Evolutionary conservation across 306 rosid species (phyloP).

Genomic region (Boehmeria nivea): DNA sequence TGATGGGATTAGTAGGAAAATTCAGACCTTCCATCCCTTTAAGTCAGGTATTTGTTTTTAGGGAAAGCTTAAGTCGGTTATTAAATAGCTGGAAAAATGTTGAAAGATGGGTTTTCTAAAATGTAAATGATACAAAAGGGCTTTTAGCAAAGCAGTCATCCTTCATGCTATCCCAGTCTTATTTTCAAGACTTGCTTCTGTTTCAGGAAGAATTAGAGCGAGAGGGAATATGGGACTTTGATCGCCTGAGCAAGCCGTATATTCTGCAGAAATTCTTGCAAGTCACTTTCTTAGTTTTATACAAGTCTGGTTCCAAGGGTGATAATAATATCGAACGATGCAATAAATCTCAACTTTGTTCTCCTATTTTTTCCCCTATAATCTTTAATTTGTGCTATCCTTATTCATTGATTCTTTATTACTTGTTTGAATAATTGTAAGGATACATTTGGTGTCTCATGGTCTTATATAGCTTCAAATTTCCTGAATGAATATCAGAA

Average conservation of each 20-base stretch:
- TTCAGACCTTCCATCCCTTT: constrained; percentile 95
- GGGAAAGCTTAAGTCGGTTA: constrained; percentile 52
- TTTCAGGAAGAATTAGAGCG: constrained; percentile 88
- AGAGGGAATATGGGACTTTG: constrained; percentile 95
- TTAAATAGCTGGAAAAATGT: constrained; percentile 8
- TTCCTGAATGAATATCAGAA: constrained; percentile 67
- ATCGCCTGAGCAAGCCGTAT: constrained; percentile 81
- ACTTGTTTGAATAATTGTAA: constrained; percentile 29
- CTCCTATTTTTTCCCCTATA: not conserved
- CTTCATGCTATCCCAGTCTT: constrained; percentile 11
- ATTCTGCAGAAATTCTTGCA: constrained; percentile 60
- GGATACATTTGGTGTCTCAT: constrained; percentile 74
- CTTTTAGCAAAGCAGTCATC: too few species aligned
- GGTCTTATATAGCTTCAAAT: constrained; percentile 72
- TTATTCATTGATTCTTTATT: too few species aligned
- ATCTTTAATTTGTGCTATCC: too few species aligned
- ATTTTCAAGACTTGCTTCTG: constrained; percentile 14
- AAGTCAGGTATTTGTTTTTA: constrained; percentile 54
- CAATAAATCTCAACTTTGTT: not conserved
- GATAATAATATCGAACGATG: not conserved
- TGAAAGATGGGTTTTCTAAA: constrained; percentile 16
- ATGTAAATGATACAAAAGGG: too few species aligned
- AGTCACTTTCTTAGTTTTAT: constrained; percentile 38
- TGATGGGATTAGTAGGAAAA: constrained; percentile 84
- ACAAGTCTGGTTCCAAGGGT: constrained; percentile 8